Conservation (phyloP, 257 asterid species). For the Marsdenia floribunda region DNA sequence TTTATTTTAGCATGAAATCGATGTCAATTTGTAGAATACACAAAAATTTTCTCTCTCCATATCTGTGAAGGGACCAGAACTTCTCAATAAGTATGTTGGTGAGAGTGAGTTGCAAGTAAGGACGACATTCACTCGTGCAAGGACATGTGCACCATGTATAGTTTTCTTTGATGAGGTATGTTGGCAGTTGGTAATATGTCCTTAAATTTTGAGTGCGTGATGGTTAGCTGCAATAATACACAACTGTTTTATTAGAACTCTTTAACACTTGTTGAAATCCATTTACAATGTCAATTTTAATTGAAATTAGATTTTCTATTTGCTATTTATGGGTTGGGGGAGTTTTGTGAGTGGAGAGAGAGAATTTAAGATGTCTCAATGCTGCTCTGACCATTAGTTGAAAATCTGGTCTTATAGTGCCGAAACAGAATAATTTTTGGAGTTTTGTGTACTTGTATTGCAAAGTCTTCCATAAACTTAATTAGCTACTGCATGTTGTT, state of each 20-base stretch:
- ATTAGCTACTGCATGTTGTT: background rate
- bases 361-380: background rate
- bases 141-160: constrained; percentile 91
- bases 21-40: constrained; percentile 4
- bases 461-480: background rate
- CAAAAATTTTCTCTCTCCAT: constrained; percentile 12
- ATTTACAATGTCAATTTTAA: background rate
- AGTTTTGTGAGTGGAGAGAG: background rate
- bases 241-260: background rate
- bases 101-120: constrained; percentile 87
- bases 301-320: background rate
- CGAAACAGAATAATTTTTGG: background rate
- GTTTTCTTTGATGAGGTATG: constrained; percentile 90
- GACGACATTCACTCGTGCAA: constrained; percentile 79
- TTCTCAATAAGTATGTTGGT: constrained; percentile 85
- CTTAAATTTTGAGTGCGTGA: background rate
- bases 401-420: background rate
- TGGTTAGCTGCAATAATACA: background rate
- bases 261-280: background rate
- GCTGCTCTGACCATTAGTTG: background rate
- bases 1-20: background rate
- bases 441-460: background rate
- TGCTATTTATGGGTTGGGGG: background rate
- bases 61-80: constrained; percentile 75
- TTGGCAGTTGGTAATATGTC: background rate